phyloP scores from a whole-genome alignment of 108 stramenopile species.

The Cylindrotheca fusiformis region DNA sequence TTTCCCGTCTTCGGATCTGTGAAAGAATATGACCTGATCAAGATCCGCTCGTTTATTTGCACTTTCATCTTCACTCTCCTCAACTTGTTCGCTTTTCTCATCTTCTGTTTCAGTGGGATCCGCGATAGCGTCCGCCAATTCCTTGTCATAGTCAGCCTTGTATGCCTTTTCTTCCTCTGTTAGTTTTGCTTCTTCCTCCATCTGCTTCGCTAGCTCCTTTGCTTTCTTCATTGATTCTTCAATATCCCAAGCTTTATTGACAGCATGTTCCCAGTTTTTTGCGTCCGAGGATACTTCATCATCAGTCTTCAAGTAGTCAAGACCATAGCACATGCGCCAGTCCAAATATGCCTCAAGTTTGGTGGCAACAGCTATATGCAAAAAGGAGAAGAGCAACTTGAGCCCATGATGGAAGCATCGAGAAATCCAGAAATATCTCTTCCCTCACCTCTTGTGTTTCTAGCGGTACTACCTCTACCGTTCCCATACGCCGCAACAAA shows the following conservation, averaged over 20 bases:
- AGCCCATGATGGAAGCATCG: too few relatives aligned
- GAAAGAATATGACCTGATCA: constrained; percentile 20
- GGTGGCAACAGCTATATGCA: constrained; percentile 2
- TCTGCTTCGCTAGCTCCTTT: constrained; percentile 13
- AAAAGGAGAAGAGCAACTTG: too few relatives aligned
- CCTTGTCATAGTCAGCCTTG: background rate
- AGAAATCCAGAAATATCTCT: too few relatives aligned
- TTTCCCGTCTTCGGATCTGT: constrained; percentile 17
- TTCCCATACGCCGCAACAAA: constrained; percentile 16
- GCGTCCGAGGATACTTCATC: background rate
- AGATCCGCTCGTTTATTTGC: background rate
- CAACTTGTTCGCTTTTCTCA: constrained; percentile 1
- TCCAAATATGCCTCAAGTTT: constrained; percentile 28
- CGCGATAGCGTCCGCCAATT: constrained; percentile 10
- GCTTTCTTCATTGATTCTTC: constrained; percentile 4
- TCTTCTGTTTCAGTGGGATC: constrained; percentile 11
- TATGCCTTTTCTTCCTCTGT: background rate
- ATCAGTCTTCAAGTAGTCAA: constrained; percentile 15
- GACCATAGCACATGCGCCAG: constrained; percentile 26
- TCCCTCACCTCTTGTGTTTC: constrained; percentile 5
- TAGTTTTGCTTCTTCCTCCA: constrained; percentile 1
- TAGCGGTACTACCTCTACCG: background rate
- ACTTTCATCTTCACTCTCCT: background rate
- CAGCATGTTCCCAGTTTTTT: constrained; percentile 19
- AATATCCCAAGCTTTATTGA: constrained; percentile 19